Conservation (phyloP, 2,329 filamentous ascomycete species). For the Plenodomus lindquistii region DNA sequence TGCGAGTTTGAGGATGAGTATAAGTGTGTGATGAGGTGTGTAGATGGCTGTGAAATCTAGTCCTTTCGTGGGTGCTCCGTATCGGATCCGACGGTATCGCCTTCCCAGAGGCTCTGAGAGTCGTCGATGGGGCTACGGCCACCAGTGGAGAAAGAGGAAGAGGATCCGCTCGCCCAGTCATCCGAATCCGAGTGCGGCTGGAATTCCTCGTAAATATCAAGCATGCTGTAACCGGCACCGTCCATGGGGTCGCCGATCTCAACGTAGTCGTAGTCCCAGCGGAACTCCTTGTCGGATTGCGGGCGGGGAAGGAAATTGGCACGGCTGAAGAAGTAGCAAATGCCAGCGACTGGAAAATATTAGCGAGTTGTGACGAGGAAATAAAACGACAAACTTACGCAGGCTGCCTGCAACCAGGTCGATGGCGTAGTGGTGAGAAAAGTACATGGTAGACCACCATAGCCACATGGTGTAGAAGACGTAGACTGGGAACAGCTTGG, state of each 20-base stretch:
- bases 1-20: constrained; percentile 30
- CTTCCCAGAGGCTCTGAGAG: constrained; percentile 60
- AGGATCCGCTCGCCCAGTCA: constrained; percentile 88
- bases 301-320: constrained; percentile 79
- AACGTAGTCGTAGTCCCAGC: constrained; percentile 95
- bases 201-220: constrained; percentile 59
- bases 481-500: constrained; percentile 77
- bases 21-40: constrained; percentile 14
- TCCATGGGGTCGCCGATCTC: constrained; percentile 72
- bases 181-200: constrained; percentile 69
- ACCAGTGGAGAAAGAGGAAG: constrained; percentile 71
- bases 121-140: constrained; percentile 64
- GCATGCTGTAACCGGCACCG: constrained; percentile 55
- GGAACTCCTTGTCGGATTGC: constrained; percentile 81
- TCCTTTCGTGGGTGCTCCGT: constrained; percentile 40
- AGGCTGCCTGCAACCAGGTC: constrained; percentile 87
- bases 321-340: constrained; percentile 81
- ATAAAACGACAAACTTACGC: constrained; percentile 35
- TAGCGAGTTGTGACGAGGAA: constrained; percentile 15
- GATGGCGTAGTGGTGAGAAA: constrained; percentile 95
- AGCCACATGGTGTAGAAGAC: constrained; percentile 87
- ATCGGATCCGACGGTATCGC: constrained; percentile 58
- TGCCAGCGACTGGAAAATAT: constrained; percentile 58
- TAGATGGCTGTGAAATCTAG: constrained; percentile 11
- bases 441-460: constrained; percentile 98